These are phyloP conservation scores for Fusarium sulawesiense DNA, from an alignment of 2,329 filamentous ascomycete genomes.

Conservation along the genomic window DNA sequence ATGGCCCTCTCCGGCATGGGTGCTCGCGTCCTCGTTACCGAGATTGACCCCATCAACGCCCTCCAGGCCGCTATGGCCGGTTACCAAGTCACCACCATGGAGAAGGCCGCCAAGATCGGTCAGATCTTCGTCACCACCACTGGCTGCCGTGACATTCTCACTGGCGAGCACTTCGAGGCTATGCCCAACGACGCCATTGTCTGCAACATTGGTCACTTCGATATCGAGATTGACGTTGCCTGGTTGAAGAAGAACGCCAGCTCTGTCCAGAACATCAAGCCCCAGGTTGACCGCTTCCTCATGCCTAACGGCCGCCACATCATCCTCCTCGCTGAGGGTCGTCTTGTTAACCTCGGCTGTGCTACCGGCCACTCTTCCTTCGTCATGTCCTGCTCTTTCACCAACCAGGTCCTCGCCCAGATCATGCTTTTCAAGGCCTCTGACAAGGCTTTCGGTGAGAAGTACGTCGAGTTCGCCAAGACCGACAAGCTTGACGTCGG, in stretches of 20 bases:
- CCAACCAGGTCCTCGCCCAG: slow-evolving; percentile 99
- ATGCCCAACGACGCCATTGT: slow-evolving; percentile 99
- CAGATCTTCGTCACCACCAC: slow-evolving; percentile 99
- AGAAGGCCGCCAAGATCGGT: slow-evolving; percentile 86
- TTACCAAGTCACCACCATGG: slow-evolving; percentile 97
- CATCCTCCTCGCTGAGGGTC: slow-evolving; percentile 97
- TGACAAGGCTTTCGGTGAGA: slow-evolving; percentile 87
- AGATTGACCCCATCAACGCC: slow-evolving; percentile 99
- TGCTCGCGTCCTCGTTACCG: slow-evolving; percentile 94
- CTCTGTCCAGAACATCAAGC: slow-evolving; percentile 98
- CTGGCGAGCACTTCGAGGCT: slow-evolving; percentile 88
- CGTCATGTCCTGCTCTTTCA: slow-evolving; percentile 99
- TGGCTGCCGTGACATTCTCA: slow-evolving; percentile 97
- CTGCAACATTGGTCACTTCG: slow-evolving; percentile 99
- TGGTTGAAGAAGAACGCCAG: slow-evolving; percentile 98
- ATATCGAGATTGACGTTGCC: slow-evolving; percentile 99
- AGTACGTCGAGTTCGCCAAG: slow-evolving; percentile 97
- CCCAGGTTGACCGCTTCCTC: slow-evolving; percentile 97
- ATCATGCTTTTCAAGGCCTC: slow-evolving; percentile 97
- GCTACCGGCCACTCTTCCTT: slow-evolving; percentile 99
- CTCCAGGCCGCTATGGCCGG: slow-evolving; percentile 98
- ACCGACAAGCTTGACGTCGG: slow-evolving; percentile 88
- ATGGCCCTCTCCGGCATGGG: slow-evolving; percentile 97
- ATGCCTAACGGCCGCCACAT: slow-evolving; percentile 96
- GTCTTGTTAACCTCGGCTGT: slow-evolving; percentile 99